Conservation (phyloP, 768 basidiomycete species). For the Lyophyllum decastes region DNA sequence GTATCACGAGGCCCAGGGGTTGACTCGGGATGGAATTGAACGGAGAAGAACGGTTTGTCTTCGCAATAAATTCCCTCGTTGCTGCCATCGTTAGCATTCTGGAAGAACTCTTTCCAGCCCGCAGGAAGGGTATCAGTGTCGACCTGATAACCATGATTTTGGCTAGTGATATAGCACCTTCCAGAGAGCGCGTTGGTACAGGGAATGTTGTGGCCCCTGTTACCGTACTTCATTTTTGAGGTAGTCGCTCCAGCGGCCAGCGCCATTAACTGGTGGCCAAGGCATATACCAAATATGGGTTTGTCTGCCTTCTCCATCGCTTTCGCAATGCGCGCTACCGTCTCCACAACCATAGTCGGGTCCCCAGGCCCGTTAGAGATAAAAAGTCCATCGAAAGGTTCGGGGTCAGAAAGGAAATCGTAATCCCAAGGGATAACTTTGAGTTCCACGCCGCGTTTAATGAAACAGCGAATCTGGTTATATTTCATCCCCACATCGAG, state of each 20-base stretch:
- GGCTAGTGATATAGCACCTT: slow-evolving; percentile 97
- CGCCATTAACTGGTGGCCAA: slow-evolving; percentile 96
- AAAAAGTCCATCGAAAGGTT: slow-evolving; percentile 93
- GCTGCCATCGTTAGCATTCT: slow-evolving; percentile 94
- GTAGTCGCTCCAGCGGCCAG: slow-evolving; percentile 93
- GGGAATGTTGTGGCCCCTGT: slow-evolving; percentile 98
- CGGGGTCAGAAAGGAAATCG: slow-evolving; percentile 77
- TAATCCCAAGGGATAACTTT: slow-evolving; percentile 99
- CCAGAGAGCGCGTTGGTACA: slow-evolving; percentile 93
- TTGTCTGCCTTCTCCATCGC: slow-evolving; percentile 72
- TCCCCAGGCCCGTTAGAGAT: slow-evolving; percentile 98
- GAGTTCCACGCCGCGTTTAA: slow-evolving; percentile 86
- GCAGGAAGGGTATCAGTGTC: slow-evolving; percentile 73
- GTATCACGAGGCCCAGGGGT: slow-evolving; percentile 97
- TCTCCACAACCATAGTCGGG: slow-evolving; percentile 78
- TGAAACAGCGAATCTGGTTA: slow-evolving; percentile 98
- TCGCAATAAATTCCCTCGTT: slow-evolving; percentile 98
- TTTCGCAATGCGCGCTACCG: slow-evolving; percentile 66
- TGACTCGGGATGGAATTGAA: slow-evolving; percentile 99
- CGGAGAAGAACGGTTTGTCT: slow-evolving; percentile 94
- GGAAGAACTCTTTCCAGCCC: slow-evolving; percentile 94
- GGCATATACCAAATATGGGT: slow-evolving; percentile 98
- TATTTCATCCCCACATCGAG: slow-evolving; percentile 99
- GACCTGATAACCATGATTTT: slow-evolving; percentile 98
- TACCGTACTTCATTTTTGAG: slow-evolving; percentile 99